These are phyloP conservation scores for Colletotrichum tanaceti DNA, from an alignment of 2,329 filamentous ascomycete species.

Conservation along the genomic window DNA sequence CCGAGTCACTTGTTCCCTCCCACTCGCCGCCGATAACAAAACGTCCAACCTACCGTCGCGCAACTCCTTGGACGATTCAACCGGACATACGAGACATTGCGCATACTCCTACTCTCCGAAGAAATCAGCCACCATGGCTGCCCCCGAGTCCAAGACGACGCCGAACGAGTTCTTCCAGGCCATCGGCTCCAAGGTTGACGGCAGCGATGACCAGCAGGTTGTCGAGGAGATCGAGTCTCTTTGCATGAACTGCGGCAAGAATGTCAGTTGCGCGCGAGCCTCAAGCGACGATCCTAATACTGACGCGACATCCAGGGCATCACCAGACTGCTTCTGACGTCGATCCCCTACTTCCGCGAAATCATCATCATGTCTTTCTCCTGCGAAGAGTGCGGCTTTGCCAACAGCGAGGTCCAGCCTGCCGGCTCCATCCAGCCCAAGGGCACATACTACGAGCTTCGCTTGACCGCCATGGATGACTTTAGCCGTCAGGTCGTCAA, in stretches of 20 bases:
- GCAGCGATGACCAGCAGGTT: constrained; percentile 62
- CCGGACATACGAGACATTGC: not conserved
- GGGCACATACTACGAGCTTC: constrained; percentile 85
- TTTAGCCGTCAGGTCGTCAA: constrained; percentile 91
- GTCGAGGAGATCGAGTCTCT: constrained; percentile 81
- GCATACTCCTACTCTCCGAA: not conserved
- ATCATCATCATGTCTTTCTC: constrained; percentile 97
- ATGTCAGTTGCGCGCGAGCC: constrained; percentile 63
- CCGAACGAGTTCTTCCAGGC: constrained; percentile 69
- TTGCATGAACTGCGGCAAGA: constrained; percentile 87
- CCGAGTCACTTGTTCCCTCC: constrained; percentile 28
- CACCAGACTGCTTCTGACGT: constrained; percentile 88
- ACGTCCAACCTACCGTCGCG: constrained; percentile 11
- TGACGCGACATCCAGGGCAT: constrained; percentile 68
- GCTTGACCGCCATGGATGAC: constrained; percentile 77
- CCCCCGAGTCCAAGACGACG: constrained; percentile 53
- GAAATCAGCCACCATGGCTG: constrained; percentile 54
- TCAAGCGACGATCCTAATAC: constrained; percentile 31
- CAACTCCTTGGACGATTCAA: constrained; percentile 5
- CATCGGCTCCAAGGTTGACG: constrained; percentile 70
- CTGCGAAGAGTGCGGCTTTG: constrained; percentile 88
- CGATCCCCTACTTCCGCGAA: constrained; percentile 97
- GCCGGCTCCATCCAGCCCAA: constrained; percentile 92
- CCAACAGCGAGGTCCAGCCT: constrained; percentile 93
- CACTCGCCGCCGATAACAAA: constrained; percentile 31